Evolutionary conservation across 2,329 filamentous ascomycete species (phyloP).

Genomic region (Pezicula neosporulosa): DNA sequence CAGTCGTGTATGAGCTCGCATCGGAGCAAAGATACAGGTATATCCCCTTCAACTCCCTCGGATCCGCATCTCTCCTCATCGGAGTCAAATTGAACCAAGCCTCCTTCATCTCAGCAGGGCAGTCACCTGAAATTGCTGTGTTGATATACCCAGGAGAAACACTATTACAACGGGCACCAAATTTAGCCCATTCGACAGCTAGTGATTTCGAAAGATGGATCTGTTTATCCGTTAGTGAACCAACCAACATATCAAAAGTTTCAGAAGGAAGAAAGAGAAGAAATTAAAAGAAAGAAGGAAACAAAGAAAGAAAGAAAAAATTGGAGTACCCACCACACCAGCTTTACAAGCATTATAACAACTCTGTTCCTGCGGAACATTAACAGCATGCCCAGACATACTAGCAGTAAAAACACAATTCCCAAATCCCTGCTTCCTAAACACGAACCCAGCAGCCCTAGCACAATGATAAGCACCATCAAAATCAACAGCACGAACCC

Average conservation of each 20-base stretch:
- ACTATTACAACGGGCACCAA: conserved; percentile 71
- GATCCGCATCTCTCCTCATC: conserved; percentile 64
- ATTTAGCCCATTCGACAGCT: conserved; percentile 76
- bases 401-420: conserved; percentile 71
- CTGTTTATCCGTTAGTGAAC: neutral
- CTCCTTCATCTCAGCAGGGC: conserved; percentile 71
- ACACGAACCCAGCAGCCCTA: conserved; percentile 62
- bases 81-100: conserved; percentile 71
- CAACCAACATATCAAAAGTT: too few relatives aligned
- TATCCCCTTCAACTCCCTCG: conserved; percentile 71
- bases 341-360: conserved; percentile 81
- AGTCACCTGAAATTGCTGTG: conserved; percentile 72
- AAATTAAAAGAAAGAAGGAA: neutral
- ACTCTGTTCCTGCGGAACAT: conserved; percentile 76
- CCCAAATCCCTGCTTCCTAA: conserved; percentile 56
- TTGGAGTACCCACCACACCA: conserved; percentile 49
- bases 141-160: conserved; percentile 86
- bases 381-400: conserved; percentile 79
- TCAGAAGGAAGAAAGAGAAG: too few relatives aligned
- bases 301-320: neutral
- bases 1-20: conserved; percentile 69
- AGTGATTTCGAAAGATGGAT: conserved; percentile 74
- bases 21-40: conserved; percentile 71
- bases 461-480: conserved; percentile 73
- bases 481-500: conserved; percentile 76